These are phyloP conservation scores for Tuber calosporum DNA, from an alignment of 495 filamentous ascomycete genomes.

Conservation along the genomic window DNA sequence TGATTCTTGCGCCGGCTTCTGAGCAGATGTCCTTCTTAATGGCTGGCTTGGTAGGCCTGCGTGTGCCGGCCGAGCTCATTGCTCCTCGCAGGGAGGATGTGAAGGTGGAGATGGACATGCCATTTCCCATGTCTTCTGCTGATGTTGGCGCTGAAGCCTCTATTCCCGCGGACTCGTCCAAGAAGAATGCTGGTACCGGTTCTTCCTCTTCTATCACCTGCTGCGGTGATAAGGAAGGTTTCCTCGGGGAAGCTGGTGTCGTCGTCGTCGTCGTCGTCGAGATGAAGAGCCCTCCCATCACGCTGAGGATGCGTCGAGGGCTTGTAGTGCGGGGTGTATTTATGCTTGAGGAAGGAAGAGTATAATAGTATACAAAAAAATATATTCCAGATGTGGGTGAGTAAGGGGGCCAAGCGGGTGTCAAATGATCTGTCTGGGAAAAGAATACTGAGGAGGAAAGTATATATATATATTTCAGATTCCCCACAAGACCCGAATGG, in stretches of 20 bases:
- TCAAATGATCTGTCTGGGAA: slow-evolving; percentile 33
- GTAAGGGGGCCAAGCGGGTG: neutral
- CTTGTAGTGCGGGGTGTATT: slow-evolving; percentile 32
- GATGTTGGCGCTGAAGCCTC: slow-evolving; percentile 24
- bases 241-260: slow-evolving; percentile 25
- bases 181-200: slow-evolving; percentile 31
- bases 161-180: slow-evolving; percentile 36
- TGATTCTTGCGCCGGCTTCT: slow-evolving; percentile 22
- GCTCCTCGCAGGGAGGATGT: slow-evolving; percentile 19
- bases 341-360: slow-evolving; percentile 10
- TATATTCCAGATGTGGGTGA: neutral
- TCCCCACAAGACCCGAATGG: slow-evolving; percentile 21
- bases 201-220: slow-evolving; percentile 31
- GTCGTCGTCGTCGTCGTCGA: slow-evolving; percentile 8
- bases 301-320: slow-evolving; percentile 21
- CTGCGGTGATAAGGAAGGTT: slow-evolving; percentile 32
- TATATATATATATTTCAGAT: slow-evolving; percentile 3
- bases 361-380: neutral
- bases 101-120: slow-evolving; percentile 29
- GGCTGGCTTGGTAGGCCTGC: slow-evolving; percentile 25
- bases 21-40: slow-evolving; percentile 18
- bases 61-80: slow-evolving; percentile 10
- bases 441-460: slow-evolving; percentile 13
- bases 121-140: slow-evolving; percentile 26
- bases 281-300: slow-evolving; percentile 31